Base-by-base conservation (phyloP, 371 early-diverging fungal species). In the Gilbertella persicaria region DNA sequence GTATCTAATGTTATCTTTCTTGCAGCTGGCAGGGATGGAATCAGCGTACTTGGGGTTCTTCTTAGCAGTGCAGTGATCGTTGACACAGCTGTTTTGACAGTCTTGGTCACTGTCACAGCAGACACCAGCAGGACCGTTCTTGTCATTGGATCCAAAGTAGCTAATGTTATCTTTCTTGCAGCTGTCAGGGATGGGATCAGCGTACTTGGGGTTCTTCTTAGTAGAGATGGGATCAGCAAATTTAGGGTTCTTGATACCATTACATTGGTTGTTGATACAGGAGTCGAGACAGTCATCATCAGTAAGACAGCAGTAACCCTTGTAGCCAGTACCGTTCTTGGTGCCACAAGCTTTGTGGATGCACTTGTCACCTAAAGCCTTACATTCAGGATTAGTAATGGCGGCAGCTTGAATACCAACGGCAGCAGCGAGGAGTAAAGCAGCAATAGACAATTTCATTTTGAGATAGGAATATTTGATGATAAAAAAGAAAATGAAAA, bases 221-320 rank as follows among this genome's bases (percentile, higher is more conserved):
- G 33, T 33, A 9, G 3, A 2, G 33, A 33, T 33, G 13, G 33
- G 33, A 9, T 33, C 33, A 10, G 33, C 33, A 9, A 33, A 33
- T 21, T 43, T 43, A 21, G 43, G 19, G 23, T 43, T 43, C 5
- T 6, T 21, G 0, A 16, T 12, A 16, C 45, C 45, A 16, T 24
- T 43, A 24, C 45, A 52, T 21, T 37, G 29, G 13, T 37, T 37
- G 20, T 25, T 36, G 35, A 53, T 35, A 16, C 52, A 52, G 23
- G 28, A 19, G 7, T 24, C 43, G 13, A 42, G 13, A 33, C 52
- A 52, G 24, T 52, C 52, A 5, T 29, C 12, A 23, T 52, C 43
- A 33, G 23, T 13, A 16, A 28, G 17, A 16, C 52, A 52, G 20
- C 52, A 52, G 25, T 43, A 43, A 14, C 44, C 52, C 4, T 33